Base-by-base conservation (phyloP, 768 basidiomycete species). In the Kwoniella mangroviensis region DNA sequence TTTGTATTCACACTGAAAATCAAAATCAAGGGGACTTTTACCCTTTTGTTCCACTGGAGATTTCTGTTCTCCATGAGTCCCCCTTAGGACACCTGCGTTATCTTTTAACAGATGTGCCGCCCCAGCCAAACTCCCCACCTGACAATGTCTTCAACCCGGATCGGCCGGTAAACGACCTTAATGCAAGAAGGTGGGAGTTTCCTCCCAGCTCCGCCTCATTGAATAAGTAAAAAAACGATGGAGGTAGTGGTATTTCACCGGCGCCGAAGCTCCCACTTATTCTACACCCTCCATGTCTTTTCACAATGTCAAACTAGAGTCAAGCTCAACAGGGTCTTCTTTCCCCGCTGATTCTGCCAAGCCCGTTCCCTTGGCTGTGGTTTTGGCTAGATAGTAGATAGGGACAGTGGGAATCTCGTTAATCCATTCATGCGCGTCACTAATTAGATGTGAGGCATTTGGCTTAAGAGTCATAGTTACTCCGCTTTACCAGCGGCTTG, bases 241-340 rank as follows among this genome's bases (percentile, higher is more conserved):
- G 88, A 87, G 88, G 88, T 90, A 89, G 89, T 89, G 88, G 89
- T 90, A 90, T 89, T 89, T 90, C 89, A 89, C 86, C 85, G 86
- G 87, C 86, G 87, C 88, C 87, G 86, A 86, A 89, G 88, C 89
- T 89, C 89, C 89, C 89, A 89, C 89, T 88, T 89, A 89, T 89
- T 84, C 89, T 90, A 89, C 89, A 88, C 89, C 89, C 88, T 86
- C 87, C 88, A 89, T 88, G 89, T 89, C 89, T 89, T 88, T 88
- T 89, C 87, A 89, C 89, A 89, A 88, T 90, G 89, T 88, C 89
- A 90, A 88, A 90, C 89, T 89, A 90, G 89, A 90, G 89, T 90
- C 89, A 90, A 89, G 88, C 89, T 89, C 88, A 89, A 89, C 89
- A 89, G 89, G 88, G 88, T 89, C 89, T 89, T 89, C 88, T 89